phyloP scores from a whole-genome alignment of 2,329 filamentous ascomycete genomes.

The Aurifilum marmelostoma region DNA sequence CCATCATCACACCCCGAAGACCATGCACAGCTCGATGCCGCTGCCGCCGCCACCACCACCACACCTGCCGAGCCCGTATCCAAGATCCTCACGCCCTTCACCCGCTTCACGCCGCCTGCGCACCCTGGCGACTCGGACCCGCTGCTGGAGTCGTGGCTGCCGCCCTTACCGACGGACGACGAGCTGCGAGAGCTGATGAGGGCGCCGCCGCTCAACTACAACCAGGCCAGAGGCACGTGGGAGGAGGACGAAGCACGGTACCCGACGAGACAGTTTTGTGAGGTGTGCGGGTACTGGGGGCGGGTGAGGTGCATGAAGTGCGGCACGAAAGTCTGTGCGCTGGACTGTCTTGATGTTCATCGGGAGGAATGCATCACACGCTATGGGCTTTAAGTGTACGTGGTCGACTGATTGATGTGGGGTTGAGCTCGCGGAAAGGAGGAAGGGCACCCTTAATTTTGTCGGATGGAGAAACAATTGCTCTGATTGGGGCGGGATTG shows the following conservation, averaged over 20 bases:
- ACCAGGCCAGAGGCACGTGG: constrained; percentile 60
- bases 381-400: constrained; percentile 58
- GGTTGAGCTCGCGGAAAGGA: too few relatives aligned
- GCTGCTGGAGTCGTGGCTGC: constrained; percentile 61
- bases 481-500: neutral
- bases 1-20: constrained; percentile 29
- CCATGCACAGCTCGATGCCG: constrained; percentile 24
- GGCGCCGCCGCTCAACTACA: constrained; percentile 68
- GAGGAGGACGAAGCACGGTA: constrained; percentile 39
- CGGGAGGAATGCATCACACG: constrained; percentile 71
- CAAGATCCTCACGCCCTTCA: constrained; percentile 42
- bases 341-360: constrained; percentile 74
- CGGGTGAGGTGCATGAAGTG: constrained; percentile 76
- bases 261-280: constrained; percentile 62
- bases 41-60: constrained; percentile 29
- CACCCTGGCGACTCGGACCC: constrained; percentile 59
- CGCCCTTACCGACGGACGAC: constrained; percentile 58
- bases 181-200: constrained; percentile 67
- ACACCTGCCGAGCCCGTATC: constrained; percentile 32
- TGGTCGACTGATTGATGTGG: too few relatives aligned
- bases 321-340: constrained; percentile 74
- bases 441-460: too few relatives aligned
- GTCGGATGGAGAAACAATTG: neutral
- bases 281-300: constrained; percentile 83
- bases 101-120: constrained; percentile 38